These are phyloP conservation scores for Hypoxylon sp. DNA, from an alignment of 2,329 filamentous ascomycete species.

Conservation along the genomic window DNA sequence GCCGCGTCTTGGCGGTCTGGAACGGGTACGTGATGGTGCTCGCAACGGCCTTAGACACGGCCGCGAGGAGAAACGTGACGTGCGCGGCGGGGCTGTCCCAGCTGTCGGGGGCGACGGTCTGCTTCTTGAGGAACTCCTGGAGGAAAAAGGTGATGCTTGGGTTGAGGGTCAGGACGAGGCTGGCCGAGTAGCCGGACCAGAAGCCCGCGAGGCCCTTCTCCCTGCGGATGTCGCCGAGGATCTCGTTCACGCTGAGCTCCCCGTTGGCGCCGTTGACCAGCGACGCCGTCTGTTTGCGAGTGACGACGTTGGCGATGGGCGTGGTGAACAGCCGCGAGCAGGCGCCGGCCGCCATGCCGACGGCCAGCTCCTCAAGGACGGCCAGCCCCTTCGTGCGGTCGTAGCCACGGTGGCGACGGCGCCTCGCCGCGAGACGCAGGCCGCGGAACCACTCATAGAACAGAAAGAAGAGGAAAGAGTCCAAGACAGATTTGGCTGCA, in stretches of 20 bases:
- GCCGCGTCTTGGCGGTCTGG: constrained; percentile 82
- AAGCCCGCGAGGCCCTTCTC: constrained; percentile 81
- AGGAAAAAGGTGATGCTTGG: constrained; percentile 88
- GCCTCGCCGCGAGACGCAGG: constrained; percentile 32
- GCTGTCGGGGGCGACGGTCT: constrained; percentile 63
- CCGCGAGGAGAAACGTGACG: constrained; percentile 68
- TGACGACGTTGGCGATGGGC: constrained; percentile 84
- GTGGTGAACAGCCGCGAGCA: constrained; percentile 81
- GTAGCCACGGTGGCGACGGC: constrained; percentile 13
- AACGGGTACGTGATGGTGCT: constrained; percentile 86
- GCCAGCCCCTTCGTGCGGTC: constrained; percentile 57
- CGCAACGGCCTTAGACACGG: constrained; percentile 81
- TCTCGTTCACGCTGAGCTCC: constrained; percentile 62
- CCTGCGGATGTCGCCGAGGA: constrained; percentile 70
- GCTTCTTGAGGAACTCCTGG: constrained; percentile 76
- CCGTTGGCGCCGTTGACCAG: constrained; percentile 39
- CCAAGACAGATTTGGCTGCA: constrained; percentile 74
- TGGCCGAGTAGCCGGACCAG: constrained; percentile 90
- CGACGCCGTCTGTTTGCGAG: constrained; percentile 79
- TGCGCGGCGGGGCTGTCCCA: constrained; percentile 49
- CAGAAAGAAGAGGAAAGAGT: constrained; percentile 89
- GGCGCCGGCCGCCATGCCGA: constrained; percentile 80
- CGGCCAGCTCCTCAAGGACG: constrained; percentile 76
- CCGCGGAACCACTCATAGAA: constrained; percentile 71
- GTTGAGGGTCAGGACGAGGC: constrained; percentile 83